These are phyloP conservation scores for Erysimum cheiranthoides DNA, from an alignment of 345 rosid genomes.

Conservation along the genomic window DNA sequence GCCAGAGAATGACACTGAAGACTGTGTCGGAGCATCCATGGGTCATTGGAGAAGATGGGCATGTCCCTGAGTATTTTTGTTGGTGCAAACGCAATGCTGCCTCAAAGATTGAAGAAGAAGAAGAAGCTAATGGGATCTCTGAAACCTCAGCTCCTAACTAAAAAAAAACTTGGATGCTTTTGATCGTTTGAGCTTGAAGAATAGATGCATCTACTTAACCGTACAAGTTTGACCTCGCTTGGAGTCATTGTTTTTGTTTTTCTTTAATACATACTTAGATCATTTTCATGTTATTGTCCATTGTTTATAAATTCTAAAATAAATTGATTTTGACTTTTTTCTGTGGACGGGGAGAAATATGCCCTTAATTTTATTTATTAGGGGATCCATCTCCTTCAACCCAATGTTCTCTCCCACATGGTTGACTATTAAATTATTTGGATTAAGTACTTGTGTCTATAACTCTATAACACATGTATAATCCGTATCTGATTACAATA, in stretches of 20 bases:
- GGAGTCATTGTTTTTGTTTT: neutral
- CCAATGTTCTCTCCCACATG: neutral
- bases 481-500: neutral
- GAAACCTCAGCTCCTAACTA: slow-evolving; percentile 27
- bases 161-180: slow-evolving; percentile 22
- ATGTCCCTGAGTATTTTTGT: slow-evolving; percentile 64
- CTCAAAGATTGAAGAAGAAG: slow-evolving; percentile 30
- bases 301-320: slow-evolving; percentile 5
- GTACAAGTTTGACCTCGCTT: slow-evolving; percentile 24
- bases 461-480: no score
- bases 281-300: slow-evolving; percentile 3
- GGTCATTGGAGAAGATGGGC: slow-evolving; percentile 78
- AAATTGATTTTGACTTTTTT: neutral
- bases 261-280: slow-evolving; percentile 15
- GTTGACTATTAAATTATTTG: neutral
- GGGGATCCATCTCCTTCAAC: neutral
- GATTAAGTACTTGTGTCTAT: no score
- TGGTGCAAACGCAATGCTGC: slow-evolving; percentile 78
- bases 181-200: slow-evolving; percentile 26
- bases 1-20: slow-evolving; percentile 70
- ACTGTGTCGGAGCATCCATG: slow-evolving; percentile 74
- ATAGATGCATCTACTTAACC: slow-evolving; percentile 7
- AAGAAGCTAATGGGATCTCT: slow-evolving; percentile 44
- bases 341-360: neutral
- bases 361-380: neutral